Base-by-base conservation (phyloP, 139 green algal genomes). In the Asterochloris sp. region DNA sequence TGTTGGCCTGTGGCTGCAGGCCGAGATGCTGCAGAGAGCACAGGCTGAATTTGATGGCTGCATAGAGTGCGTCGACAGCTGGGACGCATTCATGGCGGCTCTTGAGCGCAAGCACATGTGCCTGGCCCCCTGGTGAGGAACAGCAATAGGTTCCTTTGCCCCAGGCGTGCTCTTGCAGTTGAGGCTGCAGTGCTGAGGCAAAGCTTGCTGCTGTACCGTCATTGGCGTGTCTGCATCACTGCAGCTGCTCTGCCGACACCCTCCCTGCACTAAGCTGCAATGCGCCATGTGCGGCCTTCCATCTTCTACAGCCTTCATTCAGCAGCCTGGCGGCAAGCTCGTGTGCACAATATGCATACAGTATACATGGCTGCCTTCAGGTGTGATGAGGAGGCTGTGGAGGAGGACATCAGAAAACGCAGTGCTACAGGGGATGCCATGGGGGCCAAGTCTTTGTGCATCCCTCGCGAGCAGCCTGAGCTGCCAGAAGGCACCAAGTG, bases 391-490 rank as follows among this genome's bases (percentile, higher is more conserved):
- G 83, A 94, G 83, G 89, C 89, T 62, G 85, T 91, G 74, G 95
- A 99, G 90, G 95, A 99, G 78, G 91, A 97, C 27, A 92, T 99
- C 21, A 98, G 97, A 87, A 96, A 94, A 90, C 87, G 90, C 62
- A 95, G 87, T 67, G 92, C 89, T 1, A 94, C 86, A 4, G 92
- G 90, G 16, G 91, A 95, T 17, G 93, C 92, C 12, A 95, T 94
- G 85, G 96, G 97, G 69, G 97, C 97, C 78, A 99, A 99, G 91
- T 97, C 94, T 21, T 90, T 99, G 19, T 99, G 96, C 89, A 95
- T 98, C 76, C 97, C 97, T 13, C 95, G 99, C 78, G 91, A 96
- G 75, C 95, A 98, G 91, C 96, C 95, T 11, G 86, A 92, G 64
- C 85, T 99, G 83, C 91, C 93, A 14, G 89, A 87, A 62, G 97